Conservation (phyloP, 2,329 filamentous ascomycete species). For the Arthroderma uncinatum region DNA sequence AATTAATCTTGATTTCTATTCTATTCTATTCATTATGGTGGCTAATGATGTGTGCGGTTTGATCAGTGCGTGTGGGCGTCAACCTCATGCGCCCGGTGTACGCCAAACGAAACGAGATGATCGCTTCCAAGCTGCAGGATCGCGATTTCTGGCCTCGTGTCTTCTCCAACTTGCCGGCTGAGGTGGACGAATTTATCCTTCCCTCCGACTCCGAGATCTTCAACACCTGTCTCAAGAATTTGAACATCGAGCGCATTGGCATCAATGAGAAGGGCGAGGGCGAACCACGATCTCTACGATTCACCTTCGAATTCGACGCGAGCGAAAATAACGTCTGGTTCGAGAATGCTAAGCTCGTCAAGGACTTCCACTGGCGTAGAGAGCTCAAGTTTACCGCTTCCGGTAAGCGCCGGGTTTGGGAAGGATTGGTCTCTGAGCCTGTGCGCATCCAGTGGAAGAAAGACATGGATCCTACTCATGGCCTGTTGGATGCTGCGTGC, state of each 20-base stretch:
- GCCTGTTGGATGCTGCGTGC: slow-evolving; percentile 62
- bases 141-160: slow-evolving; percentile 92
- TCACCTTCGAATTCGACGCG: slow-evolving; percentile 62
- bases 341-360: slow-evolving; percentile 63
- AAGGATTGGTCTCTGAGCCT: slow-evolving; percentile 75
- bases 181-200: slow-evolving; percentile 81
- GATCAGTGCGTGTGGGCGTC: background rate
- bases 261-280: slow-evolving; percentile 49
- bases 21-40: background rate
- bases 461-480: slow-evolving; percentile 71
- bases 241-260: slow-evolving; percentile 74
- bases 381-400: slow-evolving; percentile 35
- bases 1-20: slow-evolving; percentile 14
- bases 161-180: slow-evolving; percentile 71
- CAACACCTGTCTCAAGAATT: slow-evolving; percentile 51
- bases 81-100: slow-evolving; percentile 53
- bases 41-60: slow-evolving; percentile 1
- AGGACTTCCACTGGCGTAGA: slow-evolving; percentile 81
- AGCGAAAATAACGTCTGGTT: slow-evolving; percentile 65
- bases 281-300: slow-evolving; percentile 67
- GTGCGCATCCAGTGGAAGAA: slow-evolving; percentile 82
- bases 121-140: slow-evolving; percentile 50
- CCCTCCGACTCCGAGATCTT: slow-evolving; percentile 62
- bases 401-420: slow-evolving; percentile 48
- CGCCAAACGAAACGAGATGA: slow-evolving; percentile 58